Conservation (phyloP, 1,284 basidiomycete genomes). For the Tilletia horrida region DNA sequence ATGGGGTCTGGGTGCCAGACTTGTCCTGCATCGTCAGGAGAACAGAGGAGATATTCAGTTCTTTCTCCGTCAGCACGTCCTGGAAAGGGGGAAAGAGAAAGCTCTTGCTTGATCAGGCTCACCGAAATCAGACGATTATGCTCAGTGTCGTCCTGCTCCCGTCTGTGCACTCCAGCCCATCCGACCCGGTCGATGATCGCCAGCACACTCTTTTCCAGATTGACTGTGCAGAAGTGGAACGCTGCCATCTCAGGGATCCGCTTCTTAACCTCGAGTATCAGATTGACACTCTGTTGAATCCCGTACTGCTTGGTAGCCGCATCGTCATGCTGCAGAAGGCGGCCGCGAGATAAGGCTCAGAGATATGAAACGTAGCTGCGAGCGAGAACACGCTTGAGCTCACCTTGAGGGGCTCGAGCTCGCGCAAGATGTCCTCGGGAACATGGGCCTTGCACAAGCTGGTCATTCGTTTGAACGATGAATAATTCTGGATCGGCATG, state of each 20-base stretch:
- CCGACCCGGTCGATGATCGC: conserved; percentile 25
- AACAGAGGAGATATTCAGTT: too few species aligned
- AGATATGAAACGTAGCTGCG: conserved; percentile 21
- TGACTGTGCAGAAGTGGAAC: conserved; percentile 93
- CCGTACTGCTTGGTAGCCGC: conserved; percentile 87
- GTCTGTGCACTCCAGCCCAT: neutral
- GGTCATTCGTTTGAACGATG: conserved; percentile 83
- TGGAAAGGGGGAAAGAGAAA: too few species aligned
- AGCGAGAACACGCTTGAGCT: conserved; percentile 46
- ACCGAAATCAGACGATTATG: conserved; percentile 13
- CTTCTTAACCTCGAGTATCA: conserved; percentile 59
- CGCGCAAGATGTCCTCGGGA: conserved; percentile 67
- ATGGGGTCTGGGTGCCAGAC: conserved; percentile 3
- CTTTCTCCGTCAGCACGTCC: too few species aligned
- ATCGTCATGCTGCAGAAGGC: conserved; percentile 63
- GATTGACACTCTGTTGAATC: conserved; percentile 61
- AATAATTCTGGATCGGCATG: conserved; percentile 97
- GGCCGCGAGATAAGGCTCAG: conserved; percentile 10
- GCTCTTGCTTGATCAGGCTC: too few species aligned
- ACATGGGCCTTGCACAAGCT: conserved; percentile 82
- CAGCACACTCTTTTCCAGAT: conserved; percentile 91
- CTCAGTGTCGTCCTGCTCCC: neutral
- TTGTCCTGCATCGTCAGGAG: conserved; percentile 2
- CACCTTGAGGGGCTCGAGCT: conserved; percentile 76
- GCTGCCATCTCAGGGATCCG: conserved; percentile 65